A percentile compares a stretch with the other conserved stretches of the same genome.
phyloP scores from a whole-genome alignment of 495 filamentous ascomycete species.

The Copromyces sp. region DNA sequence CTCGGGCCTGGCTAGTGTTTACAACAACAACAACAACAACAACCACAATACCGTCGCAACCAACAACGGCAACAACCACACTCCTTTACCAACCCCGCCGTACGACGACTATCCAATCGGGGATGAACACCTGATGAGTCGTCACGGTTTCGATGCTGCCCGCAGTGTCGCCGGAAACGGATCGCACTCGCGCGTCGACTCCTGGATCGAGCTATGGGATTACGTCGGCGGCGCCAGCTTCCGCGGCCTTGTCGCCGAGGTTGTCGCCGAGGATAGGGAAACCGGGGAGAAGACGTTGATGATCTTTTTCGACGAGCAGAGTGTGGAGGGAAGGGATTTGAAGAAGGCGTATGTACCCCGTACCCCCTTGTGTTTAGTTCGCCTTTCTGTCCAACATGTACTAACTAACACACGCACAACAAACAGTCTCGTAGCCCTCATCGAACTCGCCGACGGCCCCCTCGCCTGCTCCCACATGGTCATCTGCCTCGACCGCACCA shows the following conservation, averaged over 20 bases:
- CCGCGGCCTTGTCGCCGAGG: slow-evolving; percentile 66
- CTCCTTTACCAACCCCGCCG: slow-evolving; percentile 27
- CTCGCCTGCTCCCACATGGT: slow-evolving; percentile 70
- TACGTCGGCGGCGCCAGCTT: slow-evolving; percentile 75
- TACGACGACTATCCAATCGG: slow-evolving; percentile 24
- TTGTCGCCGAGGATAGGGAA: slow-evolving; percentile 49
- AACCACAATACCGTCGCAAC: slow-evolving; percentile 7
- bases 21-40: slow-evolving; percentile 33
- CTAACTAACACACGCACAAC: slow-evolving; percentile 5
- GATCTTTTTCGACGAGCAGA: slow-evolving; percentile 68
- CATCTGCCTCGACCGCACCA: slow-evolving; percentile 64
- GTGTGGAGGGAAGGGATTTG: slow-evolving; percentile 57
- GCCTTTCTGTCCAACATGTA: not conserved
- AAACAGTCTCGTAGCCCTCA: slow-evolving; percentile 72
- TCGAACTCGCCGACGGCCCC: slow-evolving; percentile 68
- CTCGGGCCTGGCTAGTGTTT: slow-evolving; percentile 66
- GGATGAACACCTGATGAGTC: slow-evolving; percentile 11
- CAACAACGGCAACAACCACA: not conserved
- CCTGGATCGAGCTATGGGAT: slow-evolving; percentile 78
- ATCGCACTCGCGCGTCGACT: slow-evolving; percentile 20
- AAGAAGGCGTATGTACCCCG: slow-evolving; percentile 73
- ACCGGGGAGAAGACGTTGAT: slow-evolving; percentile 62
- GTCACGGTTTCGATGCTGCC: not conserved
- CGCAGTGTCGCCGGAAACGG: slow-evolving; percentile 2
- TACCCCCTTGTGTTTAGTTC: not conserved